Evolutionary conservation across 495 filamentous ascomycete species (phyloP).

Genomic region (Apiosordaria backusii): DNA sequence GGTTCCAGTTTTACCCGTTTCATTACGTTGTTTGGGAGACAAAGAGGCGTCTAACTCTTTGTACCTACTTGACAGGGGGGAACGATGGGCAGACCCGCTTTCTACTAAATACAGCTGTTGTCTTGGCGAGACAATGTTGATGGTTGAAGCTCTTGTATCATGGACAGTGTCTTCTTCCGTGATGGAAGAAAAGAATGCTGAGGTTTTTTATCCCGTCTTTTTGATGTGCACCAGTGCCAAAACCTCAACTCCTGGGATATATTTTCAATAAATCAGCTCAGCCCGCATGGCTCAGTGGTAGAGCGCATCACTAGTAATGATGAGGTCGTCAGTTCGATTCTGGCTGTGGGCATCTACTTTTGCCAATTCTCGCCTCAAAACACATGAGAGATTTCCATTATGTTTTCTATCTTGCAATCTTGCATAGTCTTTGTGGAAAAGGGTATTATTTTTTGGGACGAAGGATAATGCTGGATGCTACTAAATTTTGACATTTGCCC

Average conservation of each 20-base stretch:
- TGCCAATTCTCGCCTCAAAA: not conserved
- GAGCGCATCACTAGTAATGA: constrained; percentile 26
- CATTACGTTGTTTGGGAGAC: not conserved
- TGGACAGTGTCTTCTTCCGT: not conserved
- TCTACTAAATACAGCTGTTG: not conserved
- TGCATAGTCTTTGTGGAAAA: too few species aligned
- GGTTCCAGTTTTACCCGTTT: not conserved
- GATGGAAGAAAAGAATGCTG: not conserved
- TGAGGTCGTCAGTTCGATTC: constrained; percentile 25
- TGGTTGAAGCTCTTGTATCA: not conserved
- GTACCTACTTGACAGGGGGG: too few species aligned
- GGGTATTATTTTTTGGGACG: too few species aligned
- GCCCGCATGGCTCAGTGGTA: constrained; percentile 24
- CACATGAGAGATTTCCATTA: not conserved
- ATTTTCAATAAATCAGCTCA: not conserved
- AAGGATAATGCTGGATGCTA: too few species aligned
- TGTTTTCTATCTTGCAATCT: not conserved
- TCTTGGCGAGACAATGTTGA: not conserved
- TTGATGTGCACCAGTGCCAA: too few species aligned
- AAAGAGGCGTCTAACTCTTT: not conserved
- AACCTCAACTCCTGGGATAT: not conserved
- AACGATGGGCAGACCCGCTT: not conserved
- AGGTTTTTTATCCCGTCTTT: not conserved
- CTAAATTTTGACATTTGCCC: too few species aligned
- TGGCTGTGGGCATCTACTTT: constrained; percentile 18